phyloP scores from a whole-genome alignment of 2,329 filamentous ascomycete species.

The Ceratocystis papillata region DNA sequence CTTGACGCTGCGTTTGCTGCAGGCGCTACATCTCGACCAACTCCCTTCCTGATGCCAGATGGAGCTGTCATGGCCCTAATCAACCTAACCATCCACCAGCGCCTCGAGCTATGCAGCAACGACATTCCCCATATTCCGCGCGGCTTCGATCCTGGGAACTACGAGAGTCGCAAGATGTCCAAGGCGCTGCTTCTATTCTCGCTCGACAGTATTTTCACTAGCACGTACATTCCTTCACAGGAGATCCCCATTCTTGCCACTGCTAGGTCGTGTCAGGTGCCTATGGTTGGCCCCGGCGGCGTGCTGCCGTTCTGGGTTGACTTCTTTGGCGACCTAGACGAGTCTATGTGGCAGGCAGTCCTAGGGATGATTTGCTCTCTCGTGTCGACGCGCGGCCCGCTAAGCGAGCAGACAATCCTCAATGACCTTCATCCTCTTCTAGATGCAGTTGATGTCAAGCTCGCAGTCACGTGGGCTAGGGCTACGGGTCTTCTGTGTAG shows the following conservation, averaged over 20 bases:
- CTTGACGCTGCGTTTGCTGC: constrained; percentile 31
- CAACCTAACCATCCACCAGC: constrained; percentile 51
- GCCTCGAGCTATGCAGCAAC: constrained; percentile 43
- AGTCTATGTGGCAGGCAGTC: constrained; percentile 53
- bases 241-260: constrained; percentile 36
- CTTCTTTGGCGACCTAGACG: constrained; percentile 51
- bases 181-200: constrained; percentile 55
- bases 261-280: constrained; percentile 34
- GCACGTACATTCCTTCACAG: constrained; percentile 48
- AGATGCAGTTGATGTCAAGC: constrained; percentile 51
- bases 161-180: constrained; percentile 58
- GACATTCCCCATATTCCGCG: constrained; percentile 54
- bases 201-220: constrained; percentile 51
- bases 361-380: constrained; percentile 52
- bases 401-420: constrained; percentile 43
- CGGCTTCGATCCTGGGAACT: constrained; percentile 60
- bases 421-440: constrained; percentile 47
- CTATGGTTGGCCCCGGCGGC: constrained; percentile 34
- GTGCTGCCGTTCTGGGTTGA: constrained; percentile 63
- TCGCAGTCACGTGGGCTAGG: constrained; percentile 50
- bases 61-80: constrained; percentile 56
- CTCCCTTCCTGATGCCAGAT: constrained; percentile 51
- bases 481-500: constrained; percentile 40
- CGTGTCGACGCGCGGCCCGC: constrained; percentile 51
- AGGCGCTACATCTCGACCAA: constrained; percentile 14